Base-by-base conservation (phyloP, 352 stramenopile species). In the Phytophthora boehmeriae region DNA sequence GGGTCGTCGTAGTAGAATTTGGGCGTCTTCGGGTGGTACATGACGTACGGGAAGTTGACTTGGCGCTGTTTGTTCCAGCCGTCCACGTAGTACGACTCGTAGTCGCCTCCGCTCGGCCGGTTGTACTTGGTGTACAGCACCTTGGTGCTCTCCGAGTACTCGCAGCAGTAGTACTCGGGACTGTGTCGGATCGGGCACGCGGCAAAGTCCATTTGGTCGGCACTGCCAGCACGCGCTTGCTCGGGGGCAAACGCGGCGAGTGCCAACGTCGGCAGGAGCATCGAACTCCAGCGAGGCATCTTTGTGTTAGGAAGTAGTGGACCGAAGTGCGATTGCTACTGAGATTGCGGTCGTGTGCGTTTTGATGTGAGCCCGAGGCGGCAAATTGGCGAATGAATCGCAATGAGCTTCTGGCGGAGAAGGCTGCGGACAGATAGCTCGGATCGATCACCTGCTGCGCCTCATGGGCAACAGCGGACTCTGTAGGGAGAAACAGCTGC, bases 111-210 rank as follows among this genome's bases (percentile, higher is more conserved):
- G 1, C 30, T 27, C 17, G 67, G 67, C 5, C 61, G 67, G 36
- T 75, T 68, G 53, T 71, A 78, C 47, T 68, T 66, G 13, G 66
- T 78, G 57, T 51, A 78, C 30, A 77, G 46, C 49, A 59, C 63
- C 23, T 49, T 64, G 23, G 54, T 67, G 13, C 54, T 62, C 41
- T 64, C 39, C 11, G 58, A 71, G 48, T 73, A 77, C 54, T 69
- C 56, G 42, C 71, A 80, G 49, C 71, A 77, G 32, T 65, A 80
- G 50, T 70, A 77, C 16, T 68, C 54, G 3, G 68, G 68, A 43
- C 17, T 51, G 52, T 80, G 68, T 30, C 53, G 59, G n/a, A 78
- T 50, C 10, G 63, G 68, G 59, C 72, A 80, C 16, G 72, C 72
- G 23, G 49, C 66, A n/a, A 68, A 75, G 52, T 67, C 61, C 55